Evolutionary conservation across 371 early-diverging fungal genomes (phyloP), one percentile per base, ranked within the genome.

Genomic region (Mucor sp.): DNA sequence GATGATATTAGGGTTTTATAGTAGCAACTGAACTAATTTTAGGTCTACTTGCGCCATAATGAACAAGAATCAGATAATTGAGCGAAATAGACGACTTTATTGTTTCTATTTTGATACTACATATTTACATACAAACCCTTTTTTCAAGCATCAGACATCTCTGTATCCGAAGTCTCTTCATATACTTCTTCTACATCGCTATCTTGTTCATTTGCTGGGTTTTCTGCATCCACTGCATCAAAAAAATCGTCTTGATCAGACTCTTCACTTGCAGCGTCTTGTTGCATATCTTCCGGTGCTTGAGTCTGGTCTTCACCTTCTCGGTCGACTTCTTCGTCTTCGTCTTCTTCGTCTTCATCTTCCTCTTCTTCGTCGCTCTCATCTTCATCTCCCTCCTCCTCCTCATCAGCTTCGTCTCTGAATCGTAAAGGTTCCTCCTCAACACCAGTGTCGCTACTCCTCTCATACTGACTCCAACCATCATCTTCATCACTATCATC

Each of bases 401-500:
- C 67, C 1, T 65, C 70, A n/a, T 75, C 28, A 17, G 23, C 53
- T 21, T 56, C 57, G 5, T 70, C 70, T 44, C 50, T 66, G 27
- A 71, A 71, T 33, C 72, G 55, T n/a, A 71, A 48, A 28, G 64
- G 33, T 19, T 60, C 60, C 21, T 60, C 60, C 27, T 60, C 60
- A 33, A 32, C 47, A 27, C 44, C 19, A 60, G 27, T n/a, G 17
- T 60, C 60, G 17, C 59, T 58, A 1, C 58, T 35, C 39, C 61
- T 60, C 53, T 70, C 65, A 43, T 62, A 70, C 14, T 70, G 70
- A 58, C 67, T 63, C 79, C 77, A 79, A 7, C 71, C 77, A 56
- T 76, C 79, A 62, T 78, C 78, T n/a, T 81, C 78, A 35, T 79
- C 79, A 44, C 70, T 72, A 33, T 73, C 74, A 65, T 78, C 78